Evolutionary conservation across 2,329 filamentous ascomycete genomes (phyloP).

Genomic region (Aspergillus brunneoviolaceus): DNA sequence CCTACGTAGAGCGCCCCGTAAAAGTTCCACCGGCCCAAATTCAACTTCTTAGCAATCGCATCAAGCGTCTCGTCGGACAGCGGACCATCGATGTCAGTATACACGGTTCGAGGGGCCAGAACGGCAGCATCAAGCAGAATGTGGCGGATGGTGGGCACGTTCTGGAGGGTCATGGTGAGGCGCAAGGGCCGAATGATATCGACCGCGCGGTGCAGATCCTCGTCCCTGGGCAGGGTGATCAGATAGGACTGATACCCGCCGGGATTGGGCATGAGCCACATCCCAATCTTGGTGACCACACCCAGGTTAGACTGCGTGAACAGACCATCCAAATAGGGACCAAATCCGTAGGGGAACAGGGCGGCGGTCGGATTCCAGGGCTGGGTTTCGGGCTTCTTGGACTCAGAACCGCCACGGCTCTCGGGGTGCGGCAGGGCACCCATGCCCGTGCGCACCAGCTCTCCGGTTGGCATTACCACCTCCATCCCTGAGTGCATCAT

Average conservation of each 20-base stretch:
- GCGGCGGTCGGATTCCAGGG: not conserved
- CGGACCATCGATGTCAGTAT: too few relatives aligned
- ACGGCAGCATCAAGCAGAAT: slow-evolving; percentile 49
- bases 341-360: slow-evolving; percentile 37
- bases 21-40: too few relatives aligned
- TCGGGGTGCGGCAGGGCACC: slow-evolving; percentile 32
- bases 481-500: slow-evolving; percentile 45
- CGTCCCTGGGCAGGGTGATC: slow-evolving; percentile 32
- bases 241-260: not conserved
- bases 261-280: slow-evolving; percentile 25
- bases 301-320: slow-evolving; percentile 56
- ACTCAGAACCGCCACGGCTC: not conserved
- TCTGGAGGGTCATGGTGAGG: slow-evolving; percentile 44
- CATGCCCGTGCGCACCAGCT: slow-evolving; percentile 49
- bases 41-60: too few relatives aligned
- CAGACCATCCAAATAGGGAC: slow-evolving; percentile 44
- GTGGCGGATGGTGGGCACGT: slow-evolving; percentile 49
- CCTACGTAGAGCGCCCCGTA: too few relatives aligned
- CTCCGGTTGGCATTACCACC: slow-evolving; percentile 48
- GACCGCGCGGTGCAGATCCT: slow-evolving; percentile 55
- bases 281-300: slow-evolving; percentile 57
- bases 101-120: slow-evolving; percentile 43
- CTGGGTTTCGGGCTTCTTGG: not conserved
- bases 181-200: slow-evolving; percentile 49
- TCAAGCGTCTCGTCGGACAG: too few relatives aligned